Conservation (phyloP, 2,329 filamentous ascomycete genomes). For the Colletotrichum lupini region DNA sequence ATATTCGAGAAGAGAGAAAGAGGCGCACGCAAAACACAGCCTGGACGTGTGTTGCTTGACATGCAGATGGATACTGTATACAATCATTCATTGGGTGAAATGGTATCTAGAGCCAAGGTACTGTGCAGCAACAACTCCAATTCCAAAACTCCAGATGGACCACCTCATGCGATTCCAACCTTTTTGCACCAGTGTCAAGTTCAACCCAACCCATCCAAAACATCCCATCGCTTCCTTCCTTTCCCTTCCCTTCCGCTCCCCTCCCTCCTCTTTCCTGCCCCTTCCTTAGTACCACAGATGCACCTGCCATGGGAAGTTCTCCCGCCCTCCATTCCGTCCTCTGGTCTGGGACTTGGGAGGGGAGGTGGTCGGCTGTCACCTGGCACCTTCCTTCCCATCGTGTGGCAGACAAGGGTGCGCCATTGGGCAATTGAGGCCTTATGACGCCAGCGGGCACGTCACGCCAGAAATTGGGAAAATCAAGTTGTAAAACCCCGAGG, state of each 20-base stretch:
- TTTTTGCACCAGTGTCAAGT: not conserved
- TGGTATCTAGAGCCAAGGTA: not conserved
- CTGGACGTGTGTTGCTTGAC: not conserved
- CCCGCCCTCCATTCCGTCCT: not conserved
- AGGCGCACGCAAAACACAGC: constrained; percentile 18
- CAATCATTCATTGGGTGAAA: no score
- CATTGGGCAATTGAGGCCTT: constrained; percentile 34
- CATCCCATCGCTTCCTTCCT: not conserved
- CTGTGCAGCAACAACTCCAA: not conserved
- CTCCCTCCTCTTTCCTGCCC: not conserved
- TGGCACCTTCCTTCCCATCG: constrained; percentile 9
- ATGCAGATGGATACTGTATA: not conserved
- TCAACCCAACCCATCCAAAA: not conserved
- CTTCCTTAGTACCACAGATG: no score
- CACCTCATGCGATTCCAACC: not conserved
- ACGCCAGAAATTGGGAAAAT: constrained; percentile 26
- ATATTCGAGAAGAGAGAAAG: not conserved
- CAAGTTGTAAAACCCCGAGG: constrained; percentile 27
- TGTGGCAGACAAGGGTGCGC: constrained; percentile 24
- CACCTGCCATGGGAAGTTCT: no score
- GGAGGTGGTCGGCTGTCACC: not conserved
- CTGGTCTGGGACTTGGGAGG: not conserved
- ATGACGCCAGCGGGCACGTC: constrained; percentile 37
- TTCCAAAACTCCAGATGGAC: not conserved
- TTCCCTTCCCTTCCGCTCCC: not conserved